These are phyloP conservation scores for Blumeria graminis DNA, from an alignment of 2,329 filamentous ascomycete species.

Conservation along the genomic window DNA sequence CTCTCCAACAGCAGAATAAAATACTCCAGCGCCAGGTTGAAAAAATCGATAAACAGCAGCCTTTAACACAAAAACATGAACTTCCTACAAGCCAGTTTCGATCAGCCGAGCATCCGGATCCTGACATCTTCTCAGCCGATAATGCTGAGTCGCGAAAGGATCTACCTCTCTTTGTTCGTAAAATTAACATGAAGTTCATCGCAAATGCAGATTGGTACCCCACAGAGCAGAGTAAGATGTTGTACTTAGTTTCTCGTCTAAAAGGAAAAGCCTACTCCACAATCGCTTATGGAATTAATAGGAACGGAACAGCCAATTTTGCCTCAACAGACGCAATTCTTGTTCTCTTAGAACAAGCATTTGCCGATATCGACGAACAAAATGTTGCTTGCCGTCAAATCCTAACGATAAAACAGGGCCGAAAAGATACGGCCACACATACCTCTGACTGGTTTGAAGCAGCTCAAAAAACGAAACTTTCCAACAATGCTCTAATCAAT, in stretches of 20 bases:
- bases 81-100: not conserved
- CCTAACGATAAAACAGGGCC: not conserved
- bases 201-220: not conserved
- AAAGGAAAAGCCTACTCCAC: not conserved
- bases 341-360: not conserved
- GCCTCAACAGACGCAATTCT: not conserved
- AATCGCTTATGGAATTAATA: not conserved
- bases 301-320: not conserved
- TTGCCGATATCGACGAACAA: not conserved
- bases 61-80: not conserved
- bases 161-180: not conserved
- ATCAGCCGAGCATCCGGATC: not conserved
- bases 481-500: not conserved
- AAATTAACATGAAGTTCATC: not conserved
- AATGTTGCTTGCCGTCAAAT: not conserved
- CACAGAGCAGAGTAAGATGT: not conserved
- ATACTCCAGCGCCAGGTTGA: not conserved
- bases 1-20: no score
- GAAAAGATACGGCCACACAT: not conserved
- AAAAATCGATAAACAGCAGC: not conserved
- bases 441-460: not conserved
- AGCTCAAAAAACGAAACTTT: not conserved
- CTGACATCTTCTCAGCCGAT: not conserved
- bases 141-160: not conserved
- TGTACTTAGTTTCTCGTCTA: not conserved